Conservation (phyloP, 495 filamentous ascomycete species). For the Hyaloscypha variabilis region DNA sequence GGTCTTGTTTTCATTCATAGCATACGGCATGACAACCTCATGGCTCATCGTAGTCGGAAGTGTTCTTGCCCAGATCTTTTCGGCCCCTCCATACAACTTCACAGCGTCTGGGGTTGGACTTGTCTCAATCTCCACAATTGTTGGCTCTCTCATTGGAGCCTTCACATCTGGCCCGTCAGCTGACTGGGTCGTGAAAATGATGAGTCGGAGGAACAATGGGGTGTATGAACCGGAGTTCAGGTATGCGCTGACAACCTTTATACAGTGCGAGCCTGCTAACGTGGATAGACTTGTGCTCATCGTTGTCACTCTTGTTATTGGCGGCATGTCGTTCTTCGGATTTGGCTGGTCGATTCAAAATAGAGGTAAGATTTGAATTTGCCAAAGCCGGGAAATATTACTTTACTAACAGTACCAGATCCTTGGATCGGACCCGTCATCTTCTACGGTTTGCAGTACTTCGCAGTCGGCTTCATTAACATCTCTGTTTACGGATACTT, state of each 20-base stretch:
- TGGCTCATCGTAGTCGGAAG: conserved; percentile 94
- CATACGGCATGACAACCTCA: conserved; percentile 87
- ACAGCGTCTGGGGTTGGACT: conserved; percentile 79
- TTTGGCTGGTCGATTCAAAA: conserved; percentile 41
- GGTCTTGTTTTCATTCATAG: conserved; percentile 84
- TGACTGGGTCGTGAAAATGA: conserved; percentile 65
- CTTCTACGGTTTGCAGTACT: conserved; percentile 14
- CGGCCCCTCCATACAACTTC: conserved; percentile 78
- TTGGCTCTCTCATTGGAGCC: conserved; percentile 81
- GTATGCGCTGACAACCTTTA: background rate
- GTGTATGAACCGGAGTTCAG: conserved; percentile 86
- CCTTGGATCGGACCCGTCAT: conserved; percentile 13
- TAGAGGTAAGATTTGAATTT: background rate
- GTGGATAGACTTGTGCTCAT: conserved; percentile 66
- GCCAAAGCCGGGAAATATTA: background rate
- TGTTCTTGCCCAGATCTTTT: conserved; percentile 78
- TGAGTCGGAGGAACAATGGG: conserved; percentile 74
- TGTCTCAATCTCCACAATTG: conserved; percentile 80
- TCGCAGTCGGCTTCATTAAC: conserved; percentile 1
- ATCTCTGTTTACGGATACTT: conserved; percentile 10
- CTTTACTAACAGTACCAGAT: background rate
- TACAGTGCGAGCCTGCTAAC: background rate
- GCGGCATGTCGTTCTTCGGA: conserved; percentile 60
- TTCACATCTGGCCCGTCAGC: conserved; percentile 66
- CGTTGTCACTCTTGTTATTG: conserved; percentile 73